Conservation (phyloP, 345 rosid species). For the Salix suchowensis region DNA sequence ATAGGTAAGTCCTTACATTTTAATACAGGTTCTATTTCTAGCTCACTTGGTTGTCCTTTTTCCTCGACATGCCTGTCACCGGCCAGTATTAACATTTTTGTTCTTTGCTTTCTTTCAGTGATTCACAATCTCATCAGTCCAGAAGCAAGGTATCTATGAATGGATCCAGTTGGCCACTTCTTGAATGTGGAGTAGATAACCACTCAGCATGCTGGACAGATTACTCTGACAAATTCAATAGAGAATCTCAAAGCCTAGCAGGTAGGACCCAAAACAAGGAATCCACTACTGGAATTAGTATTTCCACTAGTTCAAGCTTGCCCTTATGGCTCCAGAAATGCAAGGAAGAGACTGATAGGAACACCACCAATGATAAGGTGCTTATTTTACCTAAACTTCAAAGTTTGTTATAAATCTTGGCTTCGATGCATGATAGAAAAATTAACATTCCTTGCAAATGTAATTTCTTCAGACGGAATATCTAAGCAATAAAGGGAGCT, state of each 20-base stretch:
- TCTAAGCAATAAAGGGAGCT: constrained; percentile 43
- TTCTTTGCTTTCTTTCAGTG: constrained; percentile 27
- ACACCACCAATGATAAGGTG: constrained; percentile 32
- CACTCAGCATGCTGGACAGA: constrained; percentile 37
- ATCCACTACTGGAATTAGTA: not conserved
- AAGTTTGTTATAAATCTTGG: not conserved
- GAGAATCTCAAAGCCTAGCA: constrained; percentile 35
- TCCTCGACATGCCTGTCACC: not conserved
- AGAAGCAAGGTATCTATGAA: constrained; percentile 26
- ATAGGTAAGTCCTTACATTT: constrained; percentile 30
- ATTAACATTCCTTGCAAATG: not conserved
- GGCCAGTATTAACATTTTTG: not conserved
- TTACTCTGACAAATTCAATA: constrained; percentile 43
- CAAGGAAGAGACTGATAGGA: constrained; percentile 48
- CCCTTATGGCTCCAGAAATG: constrained; percentile 82
- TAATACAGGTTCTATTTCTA: not conserved
- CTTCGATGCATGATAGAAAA: not conserved
- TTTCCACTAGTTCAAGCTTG: constrained; percentile 39
- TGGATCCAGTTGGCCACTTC: constrained; percentile 29
- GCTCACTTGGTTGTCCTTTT: not conserved
- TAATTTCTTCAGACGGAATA: constrained; percentile 18
- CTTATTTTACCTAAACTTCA: not conserved
- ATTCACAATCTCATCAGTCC: constrained; percentile 26
- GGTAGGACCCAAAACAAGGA: constrained; percentile 20
- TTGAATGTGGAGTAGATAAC: constrained; percentile 26